Base-by-base conservation (phyloP, 1,284 basidiomycete species). In the Ceratobasidium sp. region DNA sequence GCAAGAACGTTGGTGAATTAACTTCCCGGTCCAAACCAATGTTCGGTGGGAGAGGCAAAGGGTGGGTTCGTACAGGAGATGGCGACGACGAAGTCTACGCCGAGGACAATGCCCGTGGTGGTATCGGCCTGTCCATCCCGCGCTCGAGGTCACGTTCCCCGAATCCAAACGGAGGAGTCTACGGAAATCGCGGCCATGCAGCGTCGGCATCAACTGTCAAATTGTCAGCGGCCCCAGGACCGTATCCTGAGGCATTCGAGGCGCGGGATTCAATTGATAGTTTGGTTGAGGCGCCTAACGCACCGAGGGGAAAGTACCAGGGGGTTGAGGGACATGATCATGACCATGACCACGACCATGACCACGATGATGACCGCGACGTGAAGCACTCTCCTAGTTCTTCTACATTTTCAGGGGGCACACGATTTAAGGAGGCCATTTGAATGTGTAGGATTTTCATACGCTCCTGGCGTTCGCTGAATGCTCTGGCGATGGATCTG, bases 241-340 rank as follows among this genome's bases (percentile, higher is more conserved):
- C 79, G 3, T 79, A 79, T 56, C 68, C 68, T 12, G 79, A 79
- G 38, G 79, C 69, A 3, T 79, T 79, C 56, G 26, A 40, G 15
- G 70, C 79, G 33, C 61, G 79, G 46, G 67, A 70, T 44, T 79
- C 78, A 17, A 79, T 77, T 38, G 79, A 79, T 50, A 78, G 70
- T 50, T 56, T 79, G 42, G 79, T 78, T 28, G 78, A 79, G 69
- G 78, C 65, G 59, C 61, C 71, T n/a, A 48, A 74, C n/a, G 20
- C 59, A 15, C 28, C 71, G 23, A 48, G 38, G 33, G 61, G 71
- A 20, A 48, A 74, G 44, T 74, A 74, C 23, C 71, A 74, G 17
- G 71, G 61, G 26, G 46, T 74, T 7, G 61, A 65, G 20, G 61
- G 42, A 23, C 71, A 65, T 50, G 71, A 65, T 50, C 71, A 65